Evolutionary conservation across 768 basidiomycete species (phyloP).

Genomic region (Fomitopsis pulvina): DNA sequence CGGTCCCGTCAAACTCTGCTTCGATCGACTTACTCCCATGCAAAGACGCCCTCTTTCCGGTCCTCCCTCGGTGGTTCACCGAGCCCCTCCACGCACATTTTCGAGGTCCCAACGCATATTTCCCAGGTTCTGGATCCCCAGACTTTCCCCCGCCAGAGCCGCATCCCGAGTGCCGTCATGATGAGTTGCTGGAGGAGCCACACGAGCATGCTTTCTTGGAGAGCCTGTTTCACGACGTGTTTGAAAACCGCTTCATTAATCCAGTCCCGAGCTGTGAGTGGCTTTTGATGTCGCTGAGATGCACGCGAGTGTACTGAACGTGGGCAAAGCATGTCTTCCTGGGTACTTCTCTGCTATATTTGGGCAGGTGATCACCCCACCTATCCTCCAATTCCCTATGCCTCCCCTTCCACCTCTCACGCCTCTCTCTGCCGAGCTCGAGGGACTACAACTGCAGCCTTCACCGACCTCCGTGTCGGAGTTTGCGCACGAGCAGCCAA

Average conservation of each 20-base stretch:
- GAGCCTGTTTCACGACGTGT: conserved; percentile 58
- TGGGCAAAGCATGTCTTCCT: conserved; percentile 33
- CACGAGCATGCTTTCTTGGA: conserved; percentile 72
- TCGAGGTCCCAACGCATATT: conserved; percentile 35
- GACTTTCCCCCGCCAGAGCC: background rate
- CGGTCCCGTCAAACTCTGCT: background rate
- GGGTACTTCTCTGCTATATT: conserved; percentile 69
- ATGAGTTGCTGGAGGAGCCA: conserved; percentile 19
- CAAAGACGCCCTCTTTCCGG: conserved; percentile 68
- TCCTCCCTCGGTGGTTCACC: conserved; percentile 73
- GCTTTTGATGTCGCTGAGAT: background rate
- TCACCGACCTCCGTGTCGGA: too few relatives aligned
- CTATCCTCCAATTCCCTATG: conserved; percentile 59
- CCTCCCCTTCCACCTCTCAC: conserved; percentile 66
- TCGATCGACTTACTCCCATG: background rate
- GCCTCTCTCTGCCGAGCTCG: too few relatives aligned
- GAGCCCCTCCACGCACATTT: conserved; percentile 48
- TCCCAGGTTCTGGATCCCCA: conserved; percentile 27
- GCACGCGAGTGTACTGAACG: background rate
- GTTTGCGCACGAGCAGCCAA: too few relatives aligned
- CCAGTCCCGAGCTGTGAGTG: conserved; percentile 56
- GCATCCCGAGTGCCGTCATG: too few relatives aligned
- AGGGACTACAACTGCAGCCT: too few relatives aligned
- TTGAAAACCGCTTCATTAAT: conserved; percentile 68
- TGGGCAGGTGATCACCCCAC: conserved; percentile 54